Base-by-base conservation (phyloP, 2,329 filamentous ascomycete genomes). In the Sclerotinia subarctica region DNA sequence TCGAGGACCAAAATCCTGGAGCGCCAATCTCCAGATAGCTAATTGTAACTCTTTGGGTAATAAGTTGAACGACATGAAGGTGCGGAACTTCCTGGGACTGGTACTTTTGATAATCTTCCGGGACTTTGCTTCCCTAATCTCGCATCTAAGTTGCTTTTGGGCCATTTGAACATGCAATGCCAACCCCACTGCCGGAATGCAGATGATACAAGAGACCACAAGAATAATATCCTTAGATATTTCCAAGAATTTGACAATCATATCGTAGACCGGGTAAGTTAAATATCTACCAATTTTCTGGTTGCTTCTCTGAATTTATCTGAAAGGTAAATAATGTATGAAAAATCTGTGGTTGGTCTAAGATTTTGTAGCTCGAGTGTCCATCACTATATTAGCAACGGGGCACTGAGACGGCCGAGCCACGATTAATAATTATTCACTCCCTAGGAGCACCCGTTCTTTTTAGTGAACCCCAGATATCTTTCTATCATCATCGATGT, bases 111-210 rank as follows among this genome's bases (percentile, higher is more conserved):
- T 42, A 2, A 10, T 5, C n/a, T 42, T 42, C 53, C 32, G 53
- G 13, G 11, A 56, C 11, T 38, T 35, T 1, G 32, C 21, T 38
- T 56, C 53, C 32, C 32, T 38, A 6, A n/a, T 38, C 29, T 5
- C 10, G 15, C 19, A 38, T 56, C n/a, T n/a, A 11, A 38, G 21
- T 17, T 3, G 5, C 24, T 3, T 7, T 21, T 24, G 32, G 5
- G 32, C 53, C 17, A 38, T 6, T 15, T 1, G 2, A 21, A 19
- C 15, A 19, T n/a, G n/a, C n/a, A n/a, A n/a, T n/a, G n/a, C 1
- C 19, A 32, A 7, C 3, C 7, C 17, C 0, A 21, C 0, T 35
- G 53, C 3, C 3, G 10, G 19, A 2, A 15, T 2, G 4, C 19
- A 35, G 13, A n/a, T 2, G 7, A 56, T 32, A 5, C 6, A 26